Conservation (phyloP, 2,329 filamentous ascomycete species). For the Elsinoe fawcettii region DNA sequence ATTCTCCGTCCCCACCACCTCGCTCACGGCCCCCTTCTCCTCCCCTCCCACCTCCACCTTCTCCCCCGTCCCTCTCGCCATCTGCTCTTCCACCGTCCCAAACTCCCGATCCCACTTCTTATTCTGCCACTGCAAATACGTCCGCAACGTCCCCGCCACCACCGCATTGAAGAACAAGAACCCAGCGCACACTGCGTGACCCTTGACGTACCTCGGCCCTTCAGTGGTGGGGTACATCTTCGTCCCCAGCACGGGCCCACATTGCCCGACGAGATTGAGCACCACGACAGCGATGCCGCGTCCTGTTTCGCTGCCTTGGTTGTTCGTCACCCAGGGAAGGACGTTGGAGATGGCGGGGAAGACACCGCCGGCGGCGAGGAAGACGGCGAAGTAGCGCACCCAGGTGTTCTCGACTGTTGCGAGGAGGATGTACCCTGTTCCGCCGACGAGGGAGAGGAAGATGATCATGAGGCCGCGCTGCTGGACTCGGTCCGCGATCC, state of each 20-base stretch:
- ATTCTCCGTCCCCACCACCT: slow-evolving; percentile 22
- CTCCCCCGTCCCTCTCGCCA: slow-evolving; percentile 19
- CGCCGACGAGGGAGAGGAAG: slow-evolving; percentile 49
- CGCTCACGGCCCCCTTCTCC: slow-evolving; percentile 17
- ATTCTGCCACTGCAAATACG: slow-evolving; percentile 52
- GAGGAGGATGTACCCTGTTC: slow-evolving; percentile 57
- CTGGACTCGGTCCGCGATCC: slow-evolving; percentile 56
- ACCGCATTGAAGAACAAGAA: slow-evolving; percentile 53
- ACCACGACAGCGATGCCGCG: slow-evolving; percentile 19
- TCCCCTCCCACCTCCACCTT: slow-evolving; percentile 1
- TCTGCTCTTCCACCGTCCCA: slow-evolving; percentile 26
- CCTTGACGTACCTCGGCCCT: slow-evolving; percentile 43
- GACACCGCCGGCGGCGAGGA: slow-evolving; percentile 22
- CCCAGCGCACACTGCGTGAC: slow-evolving; percentile 51
- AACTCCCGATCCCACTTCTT: slow-evolving; percentile 47
- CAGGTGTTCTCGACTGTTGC: slow-evolving; percentile 47
- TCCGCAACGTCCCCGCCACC: slow-evolving; percentile 47
- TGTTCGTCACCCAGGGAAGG: slow-evolving; percentile 23
- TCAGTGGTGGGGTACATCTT: slow-evolving; percentile 47
- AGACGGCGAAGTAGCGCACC: slow-evolving; percentile 39
- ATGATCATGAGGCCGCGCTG: slow-evolving; percentile 57
- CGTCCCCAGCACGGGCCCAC: slow-evolving; percentile 57
- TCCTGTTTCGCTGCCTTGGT: slow-evolving; percentile 22
- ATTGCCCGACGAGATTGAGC: slow-evolving; percentile 68
- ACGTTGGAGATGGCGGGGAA: slow-evolving; percentile 24